Evolutionary conservation across 129 eudicot genomes (phyloP).

Genomic region (Saussurea involucrata): DNA sequence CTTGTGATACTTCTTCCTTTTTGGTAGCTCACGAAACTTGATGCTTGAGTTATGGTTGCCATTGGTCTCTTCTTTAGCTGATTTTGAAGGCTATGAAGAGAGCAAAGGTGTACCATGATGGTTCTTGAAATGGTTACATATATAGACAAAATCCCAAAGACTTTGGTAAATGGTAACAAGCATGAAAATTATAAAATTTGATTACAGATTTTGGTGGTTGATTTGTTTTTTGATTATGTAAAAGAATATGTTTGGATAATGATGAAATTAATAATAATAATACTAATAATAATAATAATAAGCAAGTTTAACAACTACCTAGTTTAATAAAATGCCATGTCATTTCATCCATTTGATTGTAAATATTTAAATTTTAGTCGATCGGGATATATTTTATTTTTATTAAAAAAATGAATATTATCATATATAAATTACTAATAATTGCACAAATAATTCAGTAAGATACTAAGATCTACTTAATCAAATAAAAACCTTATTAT

Average conservation of each 20-base stretch:
- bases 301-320: too few species aligned
- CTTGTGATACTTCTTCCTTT: background rate
- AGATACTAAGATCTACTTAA: too few species aligned
- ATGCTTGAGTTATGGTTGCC: slow-evolving; percentile 1
- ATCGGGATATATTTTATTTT: background rate
- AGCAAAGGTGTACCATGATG: background rate
- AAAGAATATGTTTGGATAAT: background rate
- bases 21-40: background rate
- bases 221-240: background rate
- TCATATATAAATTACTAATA: too few species aligned
- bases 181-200: background rate
- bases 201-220: background rate
- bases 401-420: too few species aligned
- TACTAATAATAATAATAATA: too few species aligned
- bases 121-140: background rate
- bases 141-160: background rate
- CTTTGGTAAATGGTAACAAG: background rate
- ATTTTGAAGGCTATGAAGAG: background rate
- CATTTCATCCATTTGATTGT: background rate
- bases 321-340: background rate
- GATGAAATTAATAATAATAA: background rate
- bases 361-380: background rate
- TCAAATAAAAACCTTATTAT: too few species aligned
- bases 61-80: background rate
- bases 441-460: too few species aligned